These are phyloP conservation scores for Styphnolobium japonicum DNA, from an alignment of 306 rosid genomes.

Conservation along the genomic window DNA sequence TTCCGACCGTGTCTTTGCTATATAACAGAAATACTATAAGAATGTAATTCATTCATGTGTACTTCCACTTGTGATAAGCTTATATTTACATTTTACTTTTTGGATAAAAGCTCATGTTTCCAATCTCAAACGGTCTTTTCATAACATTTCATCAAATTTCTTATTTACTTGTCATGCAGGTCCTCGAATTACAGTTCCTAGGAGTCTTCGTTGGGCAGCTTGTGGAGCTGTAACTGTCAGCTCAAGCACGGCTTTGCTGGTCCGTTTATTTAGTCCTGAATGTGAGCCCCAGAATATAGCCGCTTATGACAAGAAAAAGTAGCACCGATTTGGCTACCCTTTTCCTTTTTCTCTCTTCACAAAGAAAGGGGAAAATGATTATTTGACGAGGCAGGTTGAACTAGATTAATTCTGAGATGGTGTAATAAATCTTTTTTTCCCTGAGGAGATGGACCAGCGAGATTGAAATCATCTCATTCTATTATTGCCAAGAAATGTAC, in stretches of 20 bases:
- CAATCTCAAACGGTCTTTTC: neutral
- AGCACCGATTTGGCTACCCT: constrained; percentile 3
- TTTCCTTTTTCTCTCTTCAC: neutral
- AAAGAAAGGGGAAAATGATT: neutral
- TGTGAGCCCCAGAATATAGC: constrained; percentile 97
- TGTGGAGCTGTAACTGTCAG: constrained; percentile 78
- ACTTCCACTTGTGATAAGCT: neutral
- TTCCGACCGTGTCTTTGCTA: neutral
- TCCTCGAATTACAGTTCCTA: constrained; percentile 76
- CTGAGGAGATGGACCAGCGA: neutral
- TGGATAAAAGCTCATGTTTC: neutral
- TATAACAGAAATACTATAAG: neutral
- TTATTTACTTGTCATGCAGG: constrained; percentile 49
- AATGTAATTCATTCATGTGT: neutral
- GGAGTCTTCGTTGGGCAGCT: constrained; percentile 89
- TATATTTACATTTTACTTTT: neutral
- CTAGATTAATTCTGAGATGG: neutral
- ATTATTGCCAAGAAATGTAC: neutral
- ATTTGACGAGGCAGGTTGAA: neutral
- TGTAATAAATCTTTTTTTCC: neutral
- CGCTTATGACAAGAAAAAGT: constrained; percentile 73
- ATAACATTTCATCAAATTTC: neutral
- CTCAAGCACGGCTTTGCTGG: constrained; percentile 83
- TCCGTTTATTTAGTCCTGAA: constrained; percentile 83
- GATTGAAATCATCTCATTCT: neutral